phyloP scores from a whole-genome alignment of 768 basidiomycete genomes.

The Amanita polypyramis region DNA sequence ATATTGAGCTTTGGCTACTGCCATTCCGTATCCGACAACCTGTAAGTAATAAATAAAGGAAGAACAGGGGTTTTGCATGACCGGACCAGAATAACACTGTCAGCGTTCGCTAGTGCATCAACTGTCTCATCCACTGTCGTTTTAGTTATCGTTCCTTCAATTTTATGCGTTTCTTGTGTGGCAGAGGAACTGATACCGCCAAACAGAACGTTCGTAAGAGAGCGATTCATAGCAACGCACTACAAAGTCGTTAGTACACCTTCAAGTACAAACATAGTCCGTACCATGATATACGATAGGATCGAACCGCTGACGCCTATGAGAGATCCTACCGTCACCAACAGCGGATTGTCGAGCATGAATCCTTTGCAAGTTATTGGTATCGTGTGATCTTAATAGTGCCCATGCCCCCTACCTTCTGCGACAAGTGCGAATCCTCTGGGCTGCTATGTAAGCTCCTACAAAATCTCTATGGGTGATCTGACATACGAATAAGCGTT shows the following conservation, averaged over 20 bases:
- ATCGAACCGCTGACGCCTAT: conserved; percentile 90
- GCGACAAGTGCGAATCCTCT: conserved; percentile 83
- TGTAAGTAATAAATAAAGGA: conserved; percentile 16
- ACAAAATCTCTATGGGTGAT: neutral
- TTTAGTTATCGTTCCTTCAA: conserved; percentile 75
- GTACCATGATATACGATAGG: conserved; percentile 86
- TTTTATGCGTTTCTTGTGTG: conserved; percentile 52
- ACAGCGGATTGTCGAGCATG: conserved; percentile 79
- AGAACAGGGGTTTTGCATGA: neutral
- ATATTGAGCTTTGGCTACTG: conserved; percentile 85
- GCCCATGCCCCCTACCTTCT: conserved; percentile 37
- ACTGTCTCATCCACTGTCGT: conserved; percentile 75
- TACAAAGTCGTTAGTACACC: conserved; percentile 17
- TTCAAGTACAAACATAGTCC: neutral
- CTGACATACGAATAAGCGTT: conserved; percentile 69
- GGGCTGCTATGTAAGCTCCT: neutral
- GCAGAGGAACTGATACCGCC: conserved; percentile 65
- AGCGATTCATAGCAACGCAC: conserved; percentile 92
- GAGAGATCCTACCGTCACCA: conserved; percentile 76
- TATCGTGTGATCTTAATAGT: conserved; percentile 3
- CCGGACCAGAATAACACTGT: conserved; percentile 70
- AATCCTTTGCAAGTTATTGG: conserved; percentile 36
- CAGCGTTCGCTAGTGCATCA: conserved; percentile 67
- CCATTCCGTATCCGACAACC: conserved; percentile 88
- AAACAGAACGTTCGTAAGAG: conserved; percentile 76